Conservation (phyloP, 2,329 filamentous ascomycete genomes). For the Pyricularia pennisetigena region DNA sequence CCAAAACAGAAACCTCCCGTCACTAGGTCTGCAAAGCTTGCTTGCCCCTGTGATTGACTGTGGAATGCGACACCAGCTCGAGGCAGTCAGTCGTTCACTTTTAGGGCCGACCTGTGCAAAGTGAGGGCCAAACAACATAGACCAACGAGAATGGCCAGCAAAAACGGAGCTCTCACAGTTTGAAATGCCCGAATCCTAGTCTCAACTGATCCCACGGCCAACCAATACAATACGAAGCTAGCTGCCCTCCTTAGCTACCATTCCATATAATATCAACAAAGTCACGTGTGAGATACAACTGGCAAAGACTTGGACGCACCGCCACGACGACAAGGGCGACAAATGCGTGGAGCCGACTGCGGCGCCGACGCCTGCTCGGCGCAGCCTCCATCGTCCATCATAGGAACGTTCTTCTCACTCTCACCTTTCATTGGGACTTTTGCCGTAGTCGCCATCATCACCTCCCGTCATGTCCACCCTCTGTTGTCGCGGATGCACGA, state of each 20-base stretch:
- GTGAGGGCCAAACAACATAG: background rate
- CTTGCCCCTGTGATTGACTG: background rate
- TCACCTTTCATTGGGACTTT: slow-evolving; percentile 67
- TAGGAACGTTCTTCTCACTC: slow-evolving; percentile 35
- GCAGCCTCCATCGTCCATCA: background rate
- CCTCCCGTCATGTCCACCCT: slow-evolving; percentile 62
- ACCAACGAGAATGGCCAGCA: background rate
- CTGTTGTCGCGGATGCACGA: slow-evolving; percentile 49
- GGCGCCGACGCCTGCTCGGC: slow-evolving; percentile 3
- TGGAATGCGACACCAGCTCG: background rate
- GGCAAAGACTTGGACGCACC: background rate
- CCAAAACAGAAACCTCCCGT: background rate
- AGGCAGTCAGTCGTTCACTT: background rate
- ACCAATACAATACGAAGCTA: background rate
- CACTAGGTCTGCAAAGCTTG: background rate
- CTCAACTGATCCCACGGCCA: background rate
- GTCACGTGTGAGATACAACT: background rate
- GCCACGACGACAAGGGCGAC: background rate
- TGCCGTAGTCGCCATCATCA: slow-evolving; percentile 48
- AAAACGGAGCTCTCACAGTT: background rate
- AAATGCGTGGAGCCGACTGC: slow-evolving; percentile 1
- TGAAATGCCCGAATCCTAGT: background rate
- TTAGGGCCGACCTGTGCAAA: background rate
- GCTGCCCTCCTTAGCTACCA: background rate
- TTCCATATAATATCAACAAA: background rate